Percentiles rank a stretch among this genome's conserved stretches.
Conservation (phyloP, 1,284 basidiomycete genomes). For the Cystobasidium slooffiae region DNA sequence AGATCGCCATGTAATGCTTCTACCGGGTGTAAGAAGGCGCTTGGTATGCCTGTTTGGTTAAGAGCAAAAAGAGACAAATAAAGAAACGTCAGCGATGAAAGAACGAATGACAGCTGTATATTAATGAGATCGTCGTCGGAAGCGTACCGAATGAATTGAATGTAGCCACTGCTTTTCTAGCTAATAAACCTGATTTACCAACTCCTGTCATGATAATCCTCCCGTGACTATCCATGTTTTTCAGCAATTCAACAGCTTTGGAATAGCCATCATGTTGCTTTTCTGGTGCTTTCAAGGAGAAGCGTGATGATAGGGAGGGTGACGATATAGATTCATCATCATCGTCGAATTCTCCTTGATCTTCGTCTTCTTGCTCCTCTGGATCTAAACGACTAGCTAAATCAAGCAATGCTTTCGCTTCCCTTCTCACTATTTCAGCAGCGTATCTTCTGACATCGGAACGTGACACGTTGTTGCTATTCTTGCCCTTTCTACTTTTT, state of each 20-base stretch:
- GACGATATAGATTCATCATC: not conserved
- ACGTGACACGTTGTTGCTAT: not conserved
- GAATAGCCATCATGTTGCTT: slow-evolving; percentile 42
- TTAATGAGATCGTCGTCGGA: not conserved
- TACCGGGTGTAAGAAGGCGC: slow-evolving; percentile 57
- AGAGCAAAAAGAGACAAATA: not conserved
- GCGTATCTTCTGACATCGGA: slow-evolving; percentile 46
- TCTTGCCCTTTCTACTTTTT: not conserved
- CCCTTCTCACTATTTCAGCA: slow-evolving; percentile 49
- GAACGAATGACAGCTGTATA: not conserved
- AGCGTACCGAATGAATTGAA: slow-evolving; percentile 52
- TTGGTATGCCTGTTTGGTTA: slow-evolving; percentile 53
- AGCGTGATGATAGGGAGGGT: not conserved
- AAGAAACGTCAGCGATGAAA: not conserved
- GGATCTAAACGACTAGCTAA: slow-evolving; percentile 50
- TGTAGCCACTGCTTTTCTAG: slow-evolving; percentile 52
- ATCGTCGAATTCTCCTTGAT: slow-evolving; percentile 19
- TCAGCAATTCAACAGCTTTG: slow-evolving; percentile 46
- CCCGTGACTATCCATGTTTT: slow-evolving; percentile 50
- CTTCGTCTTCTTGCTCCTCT: slow-evolving; percentile 45
- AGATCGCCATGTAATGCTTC: slow-evolving; percentile 59
- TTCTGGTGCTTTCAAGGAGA: slow-evolving; percentile 25
- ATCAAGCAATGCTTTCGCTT: slow-evolving; percentile 53
- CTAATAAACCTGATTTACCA: slow-evolving; percentile 57
- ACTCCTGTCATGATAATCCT: slow-evolving; percentile 58